Evolutionary conservation across 345 rosid genomes (phyloP), one percentile per base, ranked within the genome.

Genomic region (Acer campestre): DNA sequence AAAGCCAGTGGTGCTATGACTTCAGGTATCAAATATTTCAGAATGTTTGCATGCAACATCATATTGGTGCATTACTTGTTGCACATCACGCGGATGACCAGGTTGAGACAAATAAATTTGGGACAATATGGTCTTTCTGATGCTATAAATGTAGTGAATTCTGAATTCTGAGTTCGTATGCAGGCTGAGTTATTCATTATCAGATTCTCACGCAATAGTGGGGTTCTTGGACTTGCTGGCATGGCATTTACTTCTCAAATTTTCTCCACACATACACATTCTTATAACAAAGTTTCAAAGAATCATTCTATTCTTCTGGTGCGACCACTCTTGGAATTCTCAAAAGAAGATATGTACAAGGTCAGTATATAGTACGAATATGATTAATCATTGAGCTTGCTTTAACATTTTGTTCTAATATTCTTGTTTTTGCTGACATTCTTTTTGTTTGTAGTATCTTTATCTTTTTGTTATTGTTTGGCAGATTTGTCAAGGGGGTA

Each of bases 51-150:
- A 63, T 81, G 20, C 79, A 79, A 70, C 84, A 88, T 53, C 93
- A 79, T 83, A 85, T 86, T 65, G 74, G 86, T n/a, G 97, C 92
- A 75, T 84, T 95, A 72, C 95, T 95, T 80, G 84, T 93, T 85
- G 99, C 97, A 2, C 99, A 95, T 84, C 99, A 92, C 70, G 92
- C 94, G 31, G 97, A 92, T 82, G 99, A 93, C 78, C 99, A 93
- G 98, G 98, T 90, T 77, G 70, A 75, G 40, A 73, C 27, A 65
- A 35, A 23, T 67, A 20, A 67, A 56, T 56, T 51, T 40, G 40
- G 12, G 49, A 38, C 14, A 53, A 22, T 20, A 71, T 31, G 7
- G 51, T 40, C 17, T 16, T 27, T 55, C 46, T 49, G 58, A 48
- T 18, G 3, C 64, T 12, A 27, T 27, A 67, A 25, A 56, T 74